Percentiles rank a stretch among this genome's conserved stretches.
Evolutionary conservation across 345 rosid genomes (phyloP).

Genomic region (Moricandia arvensis): DNA sequence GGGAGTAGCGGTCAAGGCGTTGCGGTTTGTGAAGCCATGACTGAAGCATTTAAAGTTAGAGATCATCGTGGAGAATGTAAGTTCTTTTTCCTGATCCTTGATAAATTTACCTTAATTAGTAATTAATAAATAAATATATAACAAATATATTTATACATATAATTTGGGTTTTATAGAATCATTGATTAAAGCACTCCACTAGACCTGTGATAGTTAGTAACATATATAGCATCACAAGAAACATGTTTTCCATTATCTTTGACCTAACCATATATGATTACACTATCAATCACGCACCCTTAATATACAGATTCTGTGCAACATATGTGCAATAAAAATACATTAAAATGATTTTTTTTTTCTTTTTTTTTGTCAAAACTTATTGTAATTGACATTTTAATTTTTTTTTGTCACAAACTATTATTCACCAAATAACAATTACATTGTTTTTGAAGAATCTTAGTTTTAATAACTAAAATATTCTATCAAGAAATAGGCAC

Average conservation of each 20-base stretch:
- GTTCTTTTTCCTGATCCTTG: slow-evolving; percentile 31
- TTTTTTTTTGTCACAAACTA: background rate
- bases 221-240: slow-evolving; percentile 1
- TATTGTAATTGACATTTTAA: background rate
- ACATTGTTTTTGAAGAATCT: background rate
- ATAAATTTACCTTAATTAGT: background rate
- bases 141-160: background rate
- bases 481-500: background rate
- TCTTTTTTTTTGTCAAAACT: background rate
- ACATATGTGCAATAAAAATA: slow-evolving; percentile 10
- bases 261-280: slow-evolving; percentile 4
- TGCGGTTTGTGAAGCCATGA: slow-evolving; percentile 65
- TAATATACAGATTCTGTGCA: background rate
- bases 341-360: background rate
- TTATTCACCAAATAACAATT: background rate
- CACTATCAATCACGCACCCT: slow-evolving; percentile 2
- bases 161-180: background rate
- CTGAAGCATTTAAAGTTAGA: slow-evolving; percentile 72
- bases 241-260: slow-evolving; percentile 14
- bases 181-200: slow-evolving; percentile 3
- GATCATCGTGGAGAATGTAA: slow-evolving; percentile 99
- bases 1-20: slow-evolving; percentile 49
- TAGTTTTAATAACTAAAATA: background rate
- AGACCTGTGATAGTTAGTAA: slow-evolving; percentile 25
- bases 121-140: background rate